Percentiles rank a stretch among this genome's conserved stretches.
These are phyloP conservation scores for Meira nashicola DNA, from an alignment of 1,284 basidiomycete genomes.

Conservation along the genomic window DNA sequence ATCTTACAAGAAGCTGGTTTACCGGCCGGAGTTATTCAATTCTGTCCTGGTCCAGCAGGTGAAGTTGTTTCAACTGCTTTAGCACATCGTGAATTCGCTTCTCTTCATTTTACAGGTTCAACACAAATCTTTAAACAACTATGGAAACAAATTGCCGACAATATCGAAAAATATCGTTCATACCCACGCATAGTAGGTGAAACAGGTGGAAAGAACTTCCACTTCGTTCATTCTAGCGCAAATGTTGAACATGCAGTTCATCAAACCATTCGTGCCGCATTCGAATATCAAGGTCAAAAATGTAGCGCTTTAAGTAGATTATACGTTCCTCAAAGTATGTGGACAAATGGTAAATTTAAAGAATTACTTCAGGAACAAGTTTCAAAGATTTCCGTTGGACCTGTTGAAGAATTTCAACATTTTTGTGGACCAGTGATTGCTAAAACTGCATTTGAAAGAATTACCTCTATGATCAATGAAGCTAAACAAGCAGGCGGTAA, in stretches of 20 bases:
- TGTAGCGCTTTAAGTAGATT: slow-evolving; percentile 88
- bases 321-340: slow-evolving; percentile 81
- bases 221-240: slow-evolving; percentile 81
- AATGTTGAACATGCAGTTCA: slow-evolving; percentile 80
- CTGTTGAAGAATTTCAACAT: slow-evolving; percentile 71
- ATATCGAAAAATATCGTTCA: slow-evolving; percentile 64
- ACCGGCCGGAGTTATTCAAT: slow-evolving; percentile 92
- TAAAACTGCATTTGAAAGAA: slow-evolving; percentile 80
- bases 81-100: slow-evolving; percentile 77
- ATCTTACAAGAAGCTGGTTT: slow-evolving; percentile 90
- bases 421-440: slow-evolving; percentile 96
- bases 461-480: slow-evolving; percentile 75
- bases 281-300: slow-evolving; percentile 98
- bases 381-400: slow-evolving; percentile 78
- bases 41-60: slow-evolving; percentile 64
- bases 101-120: slow-evolving; percentile 93
- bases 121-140: slow-evolving; percentile 81
- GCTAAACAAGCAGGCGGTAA: slow-evolving; percentile 84
- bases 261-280: slow-evolving; percentile 82
- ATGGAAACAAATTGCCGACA: slow-evolving; percentile 90
- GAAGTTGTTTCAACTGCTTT: slow-evolving; percentile 43
- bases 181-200: slow-evolving; percentile 96
- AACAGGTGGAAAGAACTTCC: slow-evolving; percentile 93
- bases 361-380: slow-evolving; percentile 70
- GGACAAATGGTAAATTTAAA: slow-evolving; percentile 77